These are phyloP conservation scores for Hypocreales sp. DNA, from an alignment of 2,329 filamentous ascomycete species.

Conservation along the genomic window DNA sequence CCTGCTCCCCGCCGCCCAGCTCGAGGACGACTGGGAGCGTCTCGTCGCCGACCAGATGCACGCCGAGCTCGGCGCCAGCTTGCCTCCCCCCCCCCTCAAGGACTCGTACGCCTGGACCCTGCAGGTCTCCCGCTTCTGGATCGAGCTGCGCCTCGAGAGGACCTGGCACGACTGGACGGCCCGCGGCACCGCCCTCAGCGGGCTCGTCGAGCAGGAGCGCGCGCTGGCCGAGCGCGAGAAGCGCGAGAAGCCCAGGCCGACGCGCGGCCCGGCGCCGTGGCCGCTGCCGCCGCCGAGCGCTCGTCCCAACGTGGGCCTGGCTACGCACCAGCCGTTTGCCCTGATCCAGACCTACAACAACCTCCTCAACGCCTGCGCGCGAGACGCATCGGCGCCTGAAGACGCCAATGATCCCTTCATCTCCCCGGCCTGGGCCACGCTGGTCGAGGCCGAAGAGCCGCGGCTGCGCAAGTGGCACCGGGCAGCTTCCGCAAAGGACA, in stretches of 20 bases:
- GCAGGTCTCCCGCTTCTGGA: slow-evolving; percentile 16
- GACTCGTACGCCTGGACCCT: slow-evolving; percentile 13
- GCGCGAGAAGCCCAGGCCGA: background rate
- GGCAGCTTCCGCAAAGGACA: no score
- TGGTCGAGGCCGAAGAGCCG: slow-evolving; percentile 3
- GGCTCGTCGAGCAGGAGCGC: slow-evolving; percentile 24
- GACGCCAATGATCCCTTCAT: slow-evolving; percentile 5
- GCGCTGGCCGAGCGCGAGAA: slow-evolving; percentile 10
- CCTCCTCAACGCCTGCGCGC: no score
- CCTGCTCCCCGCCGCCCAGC: slow-evolving; percentile 9
- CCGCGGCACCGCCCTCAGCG: slow-evolving; percentile 21
- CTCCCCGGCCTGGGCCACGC: slow-evolving; percentile 4
- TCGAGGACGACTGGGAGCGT: slow-evolving; percentile 35
- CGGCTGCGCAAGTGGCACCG: slow-evolving; percentile 2
- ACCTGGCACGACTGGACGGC: slow-evolving; percentile 23
- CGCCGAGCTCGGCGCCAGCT: background rate
- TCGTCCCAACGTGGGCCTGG: no score
- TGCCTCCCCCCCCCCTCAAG: no score
- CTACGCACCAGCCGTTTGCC: slow-evolving; percentile 1
- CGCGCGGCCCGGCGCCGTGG: background rate
- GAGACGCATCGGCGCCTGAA: background rate
- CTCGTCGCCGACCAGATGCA: slow-evolving; percentile 14
- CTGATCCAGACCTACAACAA: background rate
- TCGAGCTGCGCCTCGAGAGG: slow-evolving; percentile 13
- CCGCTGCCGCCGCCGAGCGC: background rate